Base-by-base conservation (phyloP, 2,329 filamentous ascomycete genomes). In the Ascochyta fabae region DNA sequence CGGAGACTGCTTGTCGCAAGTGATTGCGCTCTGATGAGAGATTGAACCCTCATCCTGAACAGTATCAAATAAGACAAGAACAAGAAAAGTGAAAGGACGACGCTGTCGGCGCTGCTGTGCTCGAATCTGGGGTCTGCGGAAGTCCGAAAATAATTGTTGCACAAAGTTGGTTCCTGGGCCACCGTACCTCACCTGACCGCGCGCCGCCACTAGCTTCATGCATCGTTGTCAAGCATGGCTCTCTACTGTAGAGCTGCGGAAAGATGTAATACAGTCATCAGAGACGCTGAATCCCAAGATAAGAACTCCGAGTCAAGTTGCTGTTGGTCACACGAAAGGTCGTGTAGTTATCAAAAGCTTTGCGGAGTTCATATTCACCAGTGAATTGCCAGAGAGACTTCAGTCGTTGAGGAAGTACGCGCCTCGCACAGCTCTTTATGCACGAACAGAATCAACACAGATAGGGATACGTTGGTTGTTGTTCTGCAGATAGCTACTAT, bases 1-100 rank as follows among this genome's bases (percentile, higher is more conserved):
- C 73, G 70, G 47, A 75, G 63, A 54, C 64, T 67, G 54, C 55
- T 64, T 29, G 65, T 48, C 26, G 70, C 66, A 35, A 73, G 65
- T 62, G 70, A 72, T 59, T 71, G 71, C 56, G 69, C 71, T 46
- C 70, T 71, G 47, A 66, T 48, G 48, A 75, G 59, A 48, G 70
- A 70, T 45, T 74, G 70, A 7, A 68, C 62, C 67, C 73, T 70
- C 73, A 75, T 75, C 63, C 54, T 59, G 62, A 60, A 48, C 53
- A 58, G 53, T 43, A 23, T 29, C 26, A 44, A 42, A 50, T 39
- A 48, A 44, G 44, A 58, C 48, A 61, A 59, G 34, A 58, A 60
- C 40, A 49, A 45, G 53, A 48, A 33, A 52, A 65, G 66, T 43
- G 61, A 69, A 62, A 39, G 66, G 55, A 70, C 67, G 67, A 66